Base-by-base conservation (phyloP, 139 green algal genomes). In the Astrephomene gubernaculifera region DNA sequence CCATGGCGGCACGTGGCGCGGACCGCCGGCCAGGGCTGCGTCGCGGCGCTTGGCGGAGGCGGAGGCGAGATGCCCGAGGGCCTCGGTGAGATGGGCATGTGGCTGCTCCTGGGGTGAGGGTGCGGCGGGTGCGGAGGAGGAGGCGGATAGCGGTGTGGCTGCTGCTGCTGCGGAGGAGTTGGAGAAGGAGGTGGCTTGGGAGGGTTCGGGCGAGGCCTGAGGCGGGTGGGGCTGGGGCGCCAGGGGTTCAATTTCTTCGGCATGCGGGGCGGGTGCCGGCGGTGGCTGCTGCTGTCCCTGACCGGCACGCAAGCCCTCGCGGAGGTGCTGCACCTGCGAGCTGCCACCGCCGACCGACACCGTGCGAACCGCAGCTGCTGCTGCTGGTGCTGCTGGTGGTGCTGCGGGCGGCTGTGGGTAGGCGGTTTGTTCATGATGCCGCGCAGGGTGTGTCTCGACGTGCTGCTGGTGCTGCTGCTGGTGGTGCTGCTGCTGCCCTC, bases 1-100 rank as follows among this genome's bases (percentile, higher is more conserved):
- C 60, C 39, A 61, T 19, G 41, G 41, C 36, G 61, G 41, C n/a
- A 83, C 76, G 60, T 73, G 72, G 14, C 60, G 76, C 7, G 76
- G 76, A 14, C 76, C 60, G 43, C 57, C 41, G 31, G 76, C 76
- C 39, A 52, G 38, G 6, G 8, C 25, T 0, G 76, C 76, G 6
- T 52, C 60, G 31, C 61, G 35, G 4, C 65, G 74, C 54, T 82
- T 82, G 1, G 61, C 54, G 25, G 45, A 44, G 14, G 33, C 72
- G 2, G 14, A 36, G n/a, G 49, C 12, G 6, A 80, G 35, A n/a
- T 67, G 72, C 12, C 52, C 24, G 31, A 67, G 65, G 21, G 72
- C 72, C 17, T 25, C 49, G 49, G 49, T 12, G 49, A 25, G 49
- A 57, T 57, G 12, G 49, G 12, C 49, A 17, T 57, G 12, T 57